Evolutionary conservation across 495 filamentous ascomycete species (phyloP).

Genomic region (Lasiosphaeria miniovina): DNA sequence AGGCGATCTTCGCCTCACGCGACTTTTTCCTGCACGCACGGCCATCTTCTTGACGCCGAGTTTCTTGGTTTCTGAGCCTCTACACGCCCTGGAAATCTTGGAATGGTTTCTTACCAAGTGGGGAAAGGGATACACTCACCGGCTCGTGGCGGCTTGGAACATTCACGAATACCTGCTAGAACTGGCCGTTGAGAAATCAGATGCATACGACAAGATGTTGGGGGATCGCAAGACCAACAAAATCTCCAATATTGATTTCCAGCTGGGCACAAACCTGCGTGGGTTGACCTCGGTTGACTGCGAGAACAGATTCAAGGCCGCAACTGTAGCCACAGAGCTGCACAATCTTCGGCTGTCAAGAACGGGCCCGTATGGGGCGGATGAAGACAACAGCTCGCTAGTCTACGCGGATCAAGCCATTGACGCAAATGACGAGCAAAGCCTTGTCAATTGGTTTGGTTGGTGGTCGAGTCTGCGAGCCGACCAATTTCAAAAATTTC

Average conservation of each 20-base stretch:
- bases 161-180: slow-evolving; percentile 42
- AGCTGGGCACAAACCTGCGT: slow-evolving; percentile 19
- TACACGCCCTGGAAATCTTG: slow-evolving; percentile 50
- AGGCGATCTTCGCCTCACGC: slow-evolving; percentile 37
- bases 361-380: slow-evolving; percentile 13
- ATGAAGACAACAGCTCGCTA: slow-evolving; percentile 39
- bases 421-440: slow-evolving; percentile 52
- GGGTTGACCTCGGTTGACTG: slow-evolving; percentile 29
- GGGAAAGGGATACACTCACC: slow-evolving; percentile 22
- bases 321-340: slow-evolving; percentile 26
- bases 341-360: slow-evolving; percentile 10
- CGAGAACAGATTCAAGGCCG: slow-evolving; percentile 22
- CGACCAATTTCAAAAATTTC: slow-evolving; percentile 46
- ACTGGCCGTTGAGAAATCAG: slow-evolving; percentile 38
- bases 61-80: slow-evolving; percentile 52
- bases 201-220: slow-evolving; percentile 27
- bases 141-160: slow-evolving; percentile 37
- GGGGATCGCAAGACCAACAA: not conserved
- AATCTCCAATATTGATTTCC: slow-evolving; percentile 12
- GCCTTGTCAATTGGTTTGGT: slow-evolving; percentile 52
- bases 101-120: slow-evolving; percentile 50
- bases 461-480: slow-evolving; percentile 48
- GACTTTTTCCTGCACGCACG: slow-evolving; percentile 56
- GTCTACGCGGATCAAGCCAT: slow-evolving; percentile 42
- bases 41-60: slow-evolving; percentile 64